Evolutionary conservation across 352 stramenopile genomes (phyloP).

Genomic region (Pythium angustatum): DNA sequence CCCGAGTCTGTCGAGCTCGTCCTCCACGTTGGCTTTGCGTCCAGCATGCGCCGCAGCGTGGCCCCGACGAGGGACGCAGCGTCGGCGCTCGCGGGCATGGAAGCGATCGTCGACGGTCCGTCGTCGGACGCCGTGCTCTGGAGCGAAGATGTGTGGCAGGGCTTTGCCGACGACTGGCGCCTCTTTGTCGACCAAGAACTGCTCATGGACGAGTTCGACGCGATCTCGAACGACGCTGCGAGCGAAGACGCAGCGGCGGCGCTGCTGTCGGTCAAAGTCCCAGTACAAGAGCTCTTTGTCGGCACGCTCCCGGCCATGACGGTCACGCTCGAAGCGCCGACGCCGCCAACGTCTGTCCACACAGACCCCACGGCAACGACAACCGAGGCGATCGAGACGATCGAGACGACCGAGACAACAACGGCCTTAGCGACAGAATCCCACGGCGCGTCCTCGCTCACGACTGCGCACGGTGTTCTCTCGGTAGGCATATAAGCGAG

Average conservation of each 20-base stretch:
- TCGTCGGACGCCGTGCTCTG: conserved; percentile 53
- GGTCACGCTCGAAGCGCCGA: conserved; percentile 16
- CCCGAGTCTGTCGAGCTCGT: conserved; percentile 55
- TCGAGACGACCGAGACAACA: background rate
- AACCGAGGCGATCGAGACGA: no score
- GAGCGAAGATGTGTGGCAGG: conserved; percentile 50
- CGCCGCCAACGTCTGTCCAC: background rate
- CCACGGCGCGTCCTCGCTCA: no score
- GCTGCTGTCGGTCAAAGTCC: conserved; percentile 34
- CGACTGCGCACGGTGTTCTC: conserved; percentile 7
- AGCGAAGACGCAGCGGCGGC: conserved; percentile 17
- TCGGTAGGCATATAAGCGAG: conserved; percentile 24
- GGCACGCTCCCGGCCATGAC: conserved; percentile 33
- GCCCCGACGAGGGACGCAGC: background rate
- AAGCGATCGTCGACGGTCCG: conserved; percentile 26
- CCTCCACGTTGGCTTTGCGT: conserved; percentile 71
- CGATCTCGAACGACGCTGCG: conserved; percentile 25
- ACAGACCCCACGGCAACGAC: background rate
- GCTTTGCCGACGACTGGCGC: conserved; percentile 62
- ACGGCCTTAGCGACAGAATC: no score
- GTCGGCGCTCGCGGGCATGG: conserved; percentile 16
- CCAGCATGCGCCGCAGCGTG: conserved; percentile 35
- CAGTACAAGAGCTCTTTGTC: conserved; percentile 40
- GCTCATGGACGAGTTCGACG: conserved; percentile 57
- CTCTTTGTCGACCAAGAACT: conserved; percentile 54